Percentiles rank a stretch among this genome's conserved stretches.
Conservation (phyloP, 192 early-diverging fungal genomes). For the Lobulomyces angularis region DNA sequence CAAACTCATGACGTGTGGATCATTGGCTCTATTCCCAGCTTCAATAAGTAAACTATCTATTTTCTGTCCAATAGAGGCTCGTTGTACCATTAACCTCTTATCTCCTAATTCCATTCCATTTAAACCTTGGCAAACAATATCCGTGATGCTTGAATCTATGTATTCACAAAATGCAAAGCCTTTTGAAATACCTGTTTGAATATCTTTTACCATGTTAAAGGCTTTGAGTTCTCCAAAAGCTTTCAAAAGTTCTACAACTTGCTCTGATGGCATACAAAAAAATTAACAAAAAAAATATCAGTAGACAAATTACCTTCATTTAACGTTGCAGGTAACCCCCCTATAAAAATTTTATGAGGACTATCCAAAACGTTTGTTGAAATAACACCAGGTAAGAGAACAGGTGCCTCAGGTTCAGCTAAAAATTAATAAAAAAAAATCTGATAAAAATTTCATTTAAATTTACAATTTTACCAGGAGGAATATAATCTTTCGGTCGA, state of each 20-base stretch:
- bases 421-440: constrained; percentile 2
- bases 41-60: constrained; percentile 20
- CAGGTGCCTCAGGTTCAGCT: constrained; percentile 4
- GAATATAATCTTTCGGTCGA: constrained; percentile 84
- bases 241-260: constrained; percentile 83
- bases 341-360: constrained; percentile 88
- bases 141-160: constrained; percentile 71
- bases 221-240: constrained; percentile 87
- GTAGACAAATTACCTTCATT: no score
- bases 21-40: constrained; percentile 16
- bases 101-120: constrained; percentile 94
- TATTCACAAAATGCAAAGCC: constrained; percentile 98
- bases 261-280: no score
- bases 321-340: constrained; percentile 77
- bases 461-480: constrained; percentile 28
- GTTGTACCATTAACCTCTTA: constrained; percentile 83
- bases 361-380: constrained; percentile 83
- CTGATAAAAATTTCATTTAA: constrained; percentile 53
- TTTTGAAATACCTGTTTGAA: constrained; percentile 57
- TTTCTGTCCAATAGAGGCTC: constrained; percentile 73
- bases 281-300: no score
- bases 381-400: constrained; percentile 42
- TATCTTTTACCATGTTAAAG: constrained; percentile 89
- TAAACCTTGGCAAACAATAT: constrained; percentile 86
- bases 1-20: constrained; percentile 9